Conservation (phyloP, 2,329 filamentous ascomycete species). For the Xylaria hypoxylon region DNA sequence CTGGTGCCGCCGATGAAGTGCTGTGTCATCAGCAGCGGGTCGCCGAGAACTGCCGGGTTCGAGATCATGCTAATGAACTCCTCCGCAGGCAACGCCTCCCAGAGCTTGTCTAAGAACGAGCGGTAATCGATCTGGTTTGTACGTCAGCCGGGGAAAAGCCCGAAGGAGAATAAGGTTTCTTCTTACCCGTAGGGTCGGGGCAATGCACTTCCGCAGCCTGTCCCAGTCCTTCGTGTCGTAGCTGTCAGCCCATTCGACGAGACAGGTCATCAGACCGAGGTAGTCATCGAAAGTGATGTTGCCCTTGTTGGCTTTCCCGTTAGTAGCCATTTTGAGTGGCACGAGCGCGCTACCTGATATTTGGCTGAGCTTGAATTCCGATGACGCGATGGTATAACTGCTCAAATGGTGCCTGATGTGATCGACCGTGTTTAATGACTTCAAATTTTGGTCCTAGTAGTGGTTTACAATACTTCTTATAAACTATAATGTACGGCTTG, state of each 20-base stretch:
- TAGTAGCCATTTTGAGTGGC: conserved; percentile 32
- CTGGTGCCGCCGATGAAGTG: conserved; percentile 71
- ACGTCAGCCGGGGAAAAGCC: conserved; percentile 18
- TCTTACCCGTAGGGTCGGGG: conserved; percentile 65
- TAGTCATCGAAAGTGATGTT: conserved; percentile 49
- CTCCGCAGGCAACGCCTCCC: conserved; percentile 70
- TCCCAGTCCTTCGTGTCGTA: conserved; percentile 74
- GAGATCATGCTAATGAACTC: conserved; percentile 73
- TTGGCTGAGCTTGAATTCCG: neutral
- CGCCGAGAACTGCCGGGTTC: conserved; percentile 67
- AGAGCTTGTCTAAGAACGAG: conserved; percentile 69
- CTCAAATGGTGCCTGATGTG: neutral
- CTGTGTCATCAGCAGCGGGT: conserved; percentile 71
- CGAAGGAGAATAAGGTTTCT: conserved; percentile 7
- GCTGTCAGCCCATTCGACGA: conserved; percentile 71
- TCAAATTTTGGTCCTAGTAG: neutral
- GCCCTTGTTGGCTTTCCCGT: neutral
- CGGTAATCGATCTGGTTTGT: conserved; percentile 74
- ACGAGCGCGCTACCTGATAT: neutral
- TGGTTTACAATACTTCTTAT: conserved; percentile 8
- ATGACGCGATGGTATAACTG: neutral
- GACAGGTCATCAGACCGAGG: conserved; percentile 49
- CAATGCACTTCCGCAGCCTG: conserved; percentile 69
- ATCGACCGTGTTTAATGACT: neutral
- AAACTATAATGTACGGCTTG: neutral